A percentile compares a stretch with the other conserved stretches of the same genome.
Conservation (phyloP, 106 monocot genomes). For the Dioscorea dumetorum region DNA sequence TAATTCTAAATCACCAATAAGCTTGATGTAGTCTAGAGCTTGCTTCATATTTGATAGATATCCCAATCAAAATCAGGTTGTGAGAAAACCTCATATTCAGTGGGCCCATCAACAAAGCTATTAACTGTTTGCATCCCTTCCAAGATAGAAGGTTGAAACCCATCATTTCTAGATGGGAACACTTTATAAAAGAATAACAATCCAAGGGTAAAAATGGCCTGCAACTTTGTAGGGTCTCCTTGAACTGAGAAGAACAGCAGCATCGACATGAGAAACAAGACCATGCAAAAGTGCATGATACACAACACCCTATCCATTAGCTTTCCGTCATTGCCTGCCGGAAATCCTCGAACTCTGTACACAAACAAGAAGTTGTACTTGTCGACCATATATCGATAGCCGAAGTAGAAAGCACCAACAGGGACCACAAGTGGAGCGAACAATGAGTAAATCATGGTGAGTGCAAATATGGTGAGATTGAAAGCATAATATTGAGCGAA, state of each 20-base stretch:
- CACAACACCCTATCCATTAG: constrained; percentile 91
- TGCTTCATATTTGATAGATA: constrained; percentile 55
- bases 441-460: constrained; percentile 94
- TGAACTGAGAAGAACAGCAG: constrained; percentile 82
- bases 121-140: constrained; percentile 88
- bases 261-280: constrained; percentile 85
- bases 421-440: constrained; percentile 94
- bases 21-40: constrained; percentile 2
- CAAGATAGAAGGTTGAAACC: constrained; percentile 73
- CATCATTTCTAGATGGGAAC: constrained; percentile 54
- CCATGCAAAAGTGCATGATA: constrained; percentile 94
- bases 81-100: constrained; percentile 96
- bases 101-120: constrained; percentile 90
- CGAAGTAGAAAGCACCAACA: constrained; percentile 90
- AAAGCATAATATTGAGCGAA: constrained; percentile 99
- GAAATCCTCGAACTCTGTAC: constrained; percentile 89
- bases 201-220: constrained; percentile 91
- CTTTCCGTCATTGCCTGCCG: constrained; percentile 92
- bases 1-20: constrained; percentile 4
- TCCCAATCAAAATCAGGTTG: constrained; percentile 87
- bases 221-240: constrained; percentile 82
- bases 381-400: constrained; percentile 89
- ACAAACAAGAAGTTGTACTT: constrained; percentile 99
- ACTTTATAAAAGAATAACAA: constrained; percentile 76
- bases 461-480: constrained; percentile 92